Evolutionary conservation across 805 yeast genomes (phyloP).

Genomic region (Barnettozyma californica): DNA sequence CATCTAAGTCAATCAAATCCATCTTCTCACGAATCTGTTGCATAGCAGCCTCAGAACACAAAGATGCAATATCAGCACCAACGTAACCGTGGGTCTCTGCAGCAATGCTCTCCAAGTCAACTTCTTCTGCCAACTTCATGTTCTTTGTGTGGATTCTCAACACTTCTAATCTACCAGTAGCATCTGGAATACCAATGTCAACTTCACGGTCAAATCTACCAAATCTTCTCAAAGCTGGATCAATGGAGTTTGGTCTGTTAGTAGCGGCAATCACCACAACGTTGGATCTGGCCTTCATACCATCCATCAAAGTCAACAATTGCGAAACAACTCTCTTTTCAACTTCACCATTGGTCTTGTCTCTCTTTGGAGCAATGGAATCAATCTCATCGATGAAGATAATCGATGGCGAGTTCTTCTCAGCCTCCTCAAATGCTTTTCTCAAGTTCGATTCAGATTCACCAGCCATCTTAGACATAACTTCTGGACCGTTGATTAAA

Average conservation of each 20-base stretch:
- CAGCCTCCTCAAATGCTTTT: conserved; percentile 99
- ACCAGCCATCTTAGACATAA: conserved; percentile 99
- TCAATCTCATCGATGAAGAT: conserved; percentile 98
- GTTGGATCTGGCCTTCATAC: conserved; percentile 99
- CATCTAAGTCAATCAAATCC: conserved; percentile 95
- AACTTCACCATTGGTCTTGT: conserved; percentile 99
- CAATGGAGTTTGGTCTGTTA: conserved; percentile 69
- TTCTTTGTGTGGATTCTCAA: conserved; percentile 96
- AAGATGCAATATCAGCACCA: conserved; percentile 97
- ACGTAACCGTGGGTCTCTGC: conserved; percentile 99
- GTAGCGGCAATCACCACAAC: conserved; percentile 98
- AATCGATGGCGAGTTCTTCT: conserved; percentile 95
- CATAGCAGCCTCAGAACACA: conserved; percentile 99
- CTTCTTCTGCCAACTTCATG: conserved; percentile 94
- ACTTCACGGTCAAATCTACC: conserved; percentile 90
- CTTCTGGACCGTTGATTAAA: conserved; percentile 97
- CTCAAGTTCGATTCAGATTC: conserved; percentile 95
- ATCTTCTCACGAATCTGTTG: conserved; percentile 99
- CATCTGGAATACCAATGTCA: conserved; percentile 95
- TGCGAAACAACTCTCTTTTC: conserved; percentile 99
- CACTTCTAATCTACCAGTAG: conserved; percentile 95
- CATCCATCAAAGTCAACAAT: conserved; percentile 96
- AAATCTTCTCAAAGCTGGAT: conserved; percentile 79
- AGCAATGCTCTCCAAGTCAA: conserved; percentile 92
- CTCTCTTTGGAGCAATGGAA: conserved; percentile 99